phyloP scores from a whole-genome alignment of 2,329 filamentous ascomycete genomes.

The Diaporthe destruens region DNA sequence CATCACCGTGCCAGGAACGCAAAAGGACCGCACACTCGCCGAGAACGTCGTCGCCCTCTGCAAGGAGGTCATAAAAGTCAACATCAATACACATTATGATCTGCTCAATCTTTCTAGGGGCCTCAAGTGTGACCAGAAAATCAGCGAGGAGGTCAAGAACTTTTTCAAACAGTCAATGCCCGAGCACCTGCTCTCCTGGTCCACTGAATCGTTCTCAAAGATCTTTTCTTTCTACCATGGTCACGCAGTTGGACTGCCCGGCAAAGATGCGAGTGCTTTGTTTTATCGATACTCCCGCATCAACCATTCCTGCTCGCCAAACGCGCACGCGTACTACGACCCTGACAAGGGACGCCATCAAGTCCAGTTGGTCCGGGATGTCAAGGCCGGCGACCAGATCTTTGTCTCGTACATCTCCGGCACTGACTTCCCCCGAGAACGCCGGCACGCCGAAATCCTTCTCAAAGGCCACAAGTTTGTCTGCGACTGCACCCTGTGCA shows the following conservation, averaged over 20 bases:
- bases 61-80: neutral
- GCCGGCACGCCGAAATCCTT: conserved; percentile 3
- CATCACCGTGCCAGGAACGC: conserved; percentile 26
- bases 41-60: conserved; percentile 36
- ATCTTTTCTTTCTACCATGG: conserved; percentile 18
- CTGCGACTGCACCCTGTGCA: conserved; percentile 30
- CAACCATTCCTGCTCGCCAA: conserved; percentile 45
- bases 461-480: neutral
- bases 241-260: neutral
- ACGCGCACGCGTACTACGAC: conserved; percentile 43
- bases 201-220: neutral
- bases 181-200: neutral
- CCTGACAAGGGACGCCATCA: conserved; percentile 39
- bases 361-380: conserved; percentile 41
- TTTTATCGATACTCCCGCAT: conserved; percentile 34
- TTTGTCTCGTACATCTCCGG: conserved; percentile 32
- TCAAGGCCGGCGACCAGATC: conserved; percentile 42
- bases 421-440: neutral
- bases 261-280: conserved; percentile 6
- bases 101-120: neutral
- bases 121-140: neutral
- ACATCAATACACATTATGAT: neutral
- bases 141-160: neutral
- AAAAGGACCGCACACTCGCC: neutral
- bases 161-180: neutral